phyloP scores from a whole-genome alignment of 1,284 basidiomycete species.

The Austroboletus niveus region DNA sequence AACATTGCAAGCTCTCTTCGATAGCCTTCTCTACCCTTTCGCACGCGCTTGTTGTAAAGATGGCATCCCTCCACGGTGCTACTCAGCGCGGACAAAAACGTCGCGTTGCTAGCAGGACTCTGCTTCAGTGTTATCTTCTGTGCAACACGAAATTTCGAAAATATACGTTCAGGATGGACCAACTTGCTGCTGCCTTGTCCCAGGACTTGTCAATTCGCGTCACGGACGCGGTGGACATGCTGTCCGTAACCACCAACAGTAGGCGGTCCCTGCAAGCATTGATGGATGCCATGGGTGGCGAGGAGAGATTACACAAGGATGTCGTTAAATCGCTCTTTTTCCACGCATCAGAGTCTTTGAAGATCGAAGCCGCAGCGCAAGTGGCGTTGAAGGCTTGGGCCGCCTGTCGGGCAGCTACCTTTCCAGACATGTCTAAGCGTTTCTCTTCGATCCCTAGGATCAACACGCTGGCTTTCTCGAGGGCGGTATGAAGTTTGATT shows the following conservation, averaged over 20 bases:
- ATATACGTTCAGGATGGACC: constrained; percentile 45
- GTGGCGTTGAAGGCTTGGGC: constrained; percentile 48
- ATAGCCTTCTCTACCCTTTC: constrained; percentile 39
- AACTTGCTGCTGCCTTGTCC: constrained; percentile 41
- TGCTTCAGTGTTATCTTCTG: constrained; percentile 34
- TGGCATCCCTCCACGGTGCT: constrained; percentile 19
- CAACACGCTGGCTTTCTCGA: constrained; percentile 15
- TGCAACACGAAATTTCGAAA: constrained; percentile 28
- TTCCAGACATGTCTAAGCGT: constrained; percentile 17
- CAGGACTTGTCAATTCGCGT: constrained; percentile 41
- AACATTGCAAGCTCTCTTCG: constrained; percentile 31
- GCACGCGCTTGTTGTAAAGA: constrained; percentile 32
- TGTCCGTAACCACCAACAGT: constrained; percentile 29
- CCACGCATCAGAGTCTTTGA: constrained; percentile 12
- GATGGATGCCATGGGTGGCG: constrained; percentile 40
- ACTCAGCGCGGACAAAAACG: constrained; percentile 3
- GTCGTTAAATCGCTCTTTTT: constrained; percentile 42
- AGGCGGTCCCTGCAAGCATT: constrained; percentile 38
- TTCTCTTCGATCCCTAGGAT: constrained; percentile 20
- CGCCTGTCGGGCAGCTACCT: constrained; percentile 33
- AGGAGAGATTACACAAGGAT: constrained; percentile 26
- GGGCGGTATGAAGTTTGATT: constrained; percentile 10
- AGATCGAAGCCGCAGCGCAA: constrained; percentile 6
- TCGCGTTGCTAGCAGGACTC: constrained; percentile 22
- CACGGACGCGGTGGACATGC: constrained; percentile 43